A percentile compares a stretch with the other conserved stretches of the same genome.
Conservation (phyloP, 495 filamentous ascomycete genomes). For the Xylaria castorea region DNA sequence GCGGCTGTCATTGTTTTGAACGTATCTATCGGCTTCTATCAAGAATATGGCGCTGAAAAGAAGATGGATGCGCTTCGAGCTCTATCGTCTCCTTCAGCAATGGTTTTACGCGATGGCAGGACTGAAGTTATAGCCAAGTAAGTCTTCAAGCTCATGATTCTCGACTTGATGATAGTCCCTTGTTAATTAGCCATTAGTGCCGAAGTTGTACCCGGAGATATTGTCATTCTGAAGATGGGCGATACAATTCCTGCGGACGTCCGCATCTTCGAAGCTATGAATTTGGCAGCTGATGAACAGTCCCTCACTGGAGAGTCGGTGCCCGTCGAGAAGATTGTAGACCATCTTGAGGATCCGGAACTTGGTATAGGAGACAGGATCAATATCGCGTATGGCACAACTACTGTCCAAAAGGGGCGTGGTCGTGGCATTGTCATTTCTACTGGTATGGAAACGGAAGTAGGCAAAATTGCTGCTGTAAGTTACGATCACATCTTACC, state of each 20-base stretch:
- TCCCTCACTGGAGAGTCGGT: constrained; percentile 75
- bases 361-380: constrained; percentile 68
- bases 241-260: constrained; percentile 84
- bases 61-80: constrained; percentile 82
- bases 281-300: constrained; percentile 73
- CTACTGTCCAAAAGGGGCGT: constrained; percentile 71
- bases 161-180: background rate
- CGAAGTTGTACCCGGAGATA: constrained; percentile 82
- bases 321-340: constrained; percentile 60
- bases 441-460: constrained; percentile 84
- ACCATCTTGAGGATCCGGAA: constrained; percentile 53
- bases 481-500: constrained; percentile 38
- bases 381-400: constrained; percentile 74
- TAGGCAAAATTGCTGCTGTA: constrained; percentile 77
- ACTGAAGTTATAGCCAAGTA: constrained; percentile 67
- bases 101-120: constrained; percentile 74
- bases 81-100: constrained; percentile 80
- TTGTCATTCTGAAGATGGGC: constrained; percentile 80
- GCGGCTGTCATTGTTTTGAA: constrained; percentile 83
- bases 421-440: constrained; percentile 69
- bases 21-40: constrained; percentile 77
- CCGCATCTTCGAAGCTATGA: constrained; percentile 78
- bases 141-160: constrained; percentile 23
- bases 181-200: constrained; percentile 50
- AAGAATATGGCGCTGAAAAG: constrained; percentile 86